Percentiles rank a stretch among this genome's conserved stretches.
Evolutionary conservation across 768 basidiomycete species (phyloP).

Genomic region (Boletus subparvulus): DNA sequence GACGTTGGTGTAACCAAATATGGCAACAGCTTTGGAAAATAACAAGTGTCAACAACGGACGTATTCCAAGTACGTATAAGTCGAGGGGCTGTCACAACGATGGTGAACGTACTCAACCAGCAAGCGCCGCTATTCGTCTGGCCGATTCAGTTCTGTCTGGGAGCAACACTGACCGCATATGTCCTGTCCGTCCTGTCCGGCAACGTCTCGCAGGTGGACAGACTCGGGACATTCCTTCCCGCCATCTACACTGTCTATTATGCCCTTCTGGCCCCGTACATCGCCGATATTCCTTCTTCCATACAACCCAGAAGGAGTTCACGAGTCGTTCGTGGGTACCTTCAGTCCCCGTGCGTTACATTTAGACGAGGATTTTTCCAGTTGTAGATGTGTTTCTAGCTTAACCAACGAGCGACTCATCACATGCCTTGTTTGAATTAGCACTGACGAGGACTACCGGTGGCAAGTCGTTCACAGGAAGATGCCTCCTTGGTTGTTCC

Average conservation of each 20-base stretch:
- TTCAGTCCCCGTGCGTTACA: constrained; percentile 71
- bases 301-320: constrained; percentile 50
- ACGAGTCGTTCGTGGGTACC: constrained; percentile 34
- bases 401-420: background rate
- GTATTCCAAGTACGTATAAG: too few relatives aligned
- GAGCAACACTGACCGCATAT: constrained; percentile 49
- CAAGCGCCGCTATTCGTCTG: constrained; percentile 45
- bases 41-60: constrained; percentile 18
- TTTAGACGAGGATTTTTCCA: constrained; percentile 79
- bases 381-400: constrained; percentile 44
- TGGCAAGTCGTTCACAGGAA: constrained; percentile 75
- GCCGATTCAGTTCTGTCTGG: constrained; percentile 63
- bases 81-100: background rate
- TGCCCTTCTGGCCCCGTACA: constrained; percentile 53
- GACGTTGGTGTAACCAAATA: background rate
- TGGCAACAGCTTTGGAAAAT: constrained; percentile 17
- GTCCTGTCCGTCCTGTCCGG: constrained; percentile 63
- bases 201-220: constrained; percentile 88
- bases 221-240: constrained; percentile 77
- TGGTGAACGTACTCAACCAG: constrained; percentile 17
- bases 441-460: constrained; percentile 88
- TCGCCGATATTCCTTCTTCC: constrained; percentile 46
- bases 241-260: constrained; percentile 81
- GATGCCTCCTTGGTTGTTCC: constrained; percentile 54
- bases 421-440: constrained; percentile 24